Evolutionary conservation across 306 rosid genomes (phyloP).

Genomic region (Glycine tomentella): DNA sequence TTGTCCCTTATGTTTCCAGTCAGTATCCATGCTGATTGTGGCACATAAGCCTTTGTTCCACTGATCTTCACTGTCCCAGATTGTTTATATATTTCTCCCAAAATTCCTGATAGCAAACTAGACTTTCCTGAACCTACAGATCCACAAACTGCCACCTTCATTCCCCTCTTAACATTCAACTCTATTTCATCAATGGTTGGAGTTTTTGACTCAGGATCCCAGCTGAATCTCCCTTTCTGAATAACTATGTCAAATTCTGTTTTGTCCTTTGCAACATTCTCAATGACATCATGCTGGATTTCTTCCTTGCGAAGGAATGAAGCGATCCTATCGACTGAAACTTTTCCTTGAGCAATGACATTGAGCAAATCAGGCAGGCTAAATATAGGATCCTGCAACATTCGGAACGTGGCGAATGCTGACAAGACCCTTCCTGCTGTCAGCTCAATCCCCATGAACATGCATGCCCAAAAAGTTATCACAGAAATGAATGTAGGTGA

Average conservation of each 20-base stretch:
- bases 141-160: slow-evolving; percentile 97
- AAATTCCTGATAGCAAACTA: slow-evolving; percentile 73
- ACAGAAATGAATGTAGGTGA: slow-evolving; percentile 90
- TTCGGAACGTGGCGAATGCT: slow-evolving; percentile 88
- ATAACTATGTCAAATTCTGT: slow-evolving; percentile 71
- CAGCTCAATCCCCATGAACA: slow-evolving; percentile 83
- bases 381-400: slow-evolving; percentile 93
- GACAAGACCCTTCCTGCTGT: slow-evolving; percentile 90
- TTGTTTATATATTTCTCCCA: slow-evolving; percentile 83
- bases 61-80: slow-evolving; percentile 82
- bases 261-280: slow-evolving; percentile 61
- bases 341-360: slow-evolving; percentile 90
- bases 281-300: slow-evolving; percentile 73
- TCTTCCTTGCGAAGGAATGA: slow-evolving; percentile 79
- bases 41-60: slow-evolving; percentile 93
- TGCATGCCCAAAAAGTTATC: slow-evolving; percentile 77
- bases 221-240: slow-evolving; percentile 79
- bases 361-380: slow-evolving; percentile 85
- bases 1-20: slow-evolving; percentile 89
- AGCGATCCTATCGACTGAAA: slow-evolving; percentile 84
- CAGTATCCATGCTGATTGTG: slow-evolving; percentile 93
- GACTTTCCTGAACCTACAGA: slow-evolving; percentile 95
- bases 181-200: slow-evolving; percentile 73
- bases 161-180: slow-evolving; percentile 84
- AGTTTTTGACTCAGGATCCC: slow-evolving; percentile 70